A percentile compares a stretch with the other conserved stretches of the same genome.
Evolutionary conservation across 108 stramenopile genomes (phyloP).

Genomic region (Aurantiochytrium sp.): DNA sequence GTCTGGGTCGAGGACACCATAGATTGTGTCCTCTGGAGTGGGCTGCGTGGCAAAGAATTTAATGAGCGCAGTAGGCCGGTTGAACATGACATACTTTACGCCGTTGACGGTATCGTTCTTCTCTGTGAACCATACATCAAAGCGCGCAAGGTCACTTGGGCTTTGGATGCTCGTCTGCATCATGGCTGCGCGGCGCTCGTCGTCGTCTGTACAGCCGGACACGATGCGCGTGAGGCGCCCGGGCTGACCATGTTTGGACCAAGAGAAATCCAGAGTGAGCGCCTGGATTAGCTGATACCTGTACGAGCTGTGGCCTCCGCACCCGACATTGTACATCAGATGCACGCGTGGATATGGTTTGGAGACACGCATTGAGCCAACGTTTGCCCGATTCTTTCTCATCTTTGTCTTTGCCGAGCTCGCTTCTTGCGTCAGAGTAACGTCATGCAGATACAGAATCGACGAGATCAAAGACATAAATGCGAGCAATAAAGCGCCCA

Average conservation of each 20-base stretch:
- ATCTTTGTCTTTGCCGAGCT: background rate
- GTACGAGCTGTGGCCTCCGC: background rate
- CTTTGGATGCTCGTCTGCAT: background rate
- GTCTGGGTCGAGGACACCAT: background rate
- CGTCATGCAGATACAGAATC: too few species aligned
- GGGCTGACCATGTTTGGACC: background rate
- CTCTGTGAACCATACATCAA: background rate
- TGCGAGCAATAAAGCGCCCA: too few species aligned
- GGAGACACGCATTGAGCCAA: background rate
- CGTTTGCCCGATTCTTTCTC: background rate
- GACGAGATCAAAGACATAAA: too few species aligned
- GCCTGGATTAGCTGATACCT: background rate
- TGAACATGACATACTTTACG: background rate
- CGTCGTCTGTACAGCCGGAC: background rate
- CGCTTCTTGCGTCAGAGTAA: background rate
- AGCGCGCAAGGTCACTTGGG: background rate
- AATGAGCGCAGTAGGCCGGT: background rate
- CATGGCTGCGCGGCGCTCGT: background rate
- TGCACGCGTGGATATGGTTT: background rate
- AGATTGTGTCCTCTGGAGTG: background rate
- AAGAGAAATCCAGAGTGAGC: background rate
- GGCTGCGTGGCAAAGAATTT: background rate
- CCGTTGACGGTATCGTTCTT: background rate
- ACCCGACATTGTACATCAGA: background rate
- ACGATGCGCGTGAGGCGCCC: background rate